These are phyloP conservation scores for Saccharomycopsis capsularis DNA, from an alignment of 805 yeast species.

Conservation along the genomic window DNA sequence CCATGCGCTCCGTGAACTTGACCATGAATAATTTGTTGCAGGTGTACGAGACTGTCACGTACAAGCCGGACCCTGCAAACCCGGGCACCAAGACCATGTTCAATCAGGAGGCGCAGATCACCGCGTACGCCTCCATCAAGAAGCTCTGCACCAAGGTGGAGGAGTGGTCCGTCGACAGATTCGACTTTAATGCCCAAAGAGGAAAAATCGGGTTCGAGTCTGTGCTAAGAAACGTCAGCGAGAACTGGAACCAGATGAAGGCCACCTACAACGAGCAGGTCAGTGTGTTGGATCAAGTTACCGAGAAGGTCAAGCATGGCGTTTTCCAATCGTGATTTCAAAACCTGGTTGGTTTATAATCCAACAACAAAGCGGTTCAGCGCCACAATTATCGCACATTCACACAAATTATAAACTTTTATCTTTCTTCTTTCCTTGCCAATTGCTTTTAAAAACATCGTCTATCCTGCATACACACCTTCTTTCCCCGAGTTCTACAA, in stretches of 20 bases:
- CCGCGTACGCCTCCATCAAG: slow-evolving; percentile 70
- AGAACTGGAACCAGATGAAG: slow-evolving; percentile 18
- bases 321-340: background rate
- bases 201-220: slow-evolving; percentile 83
- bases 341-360: background rate
- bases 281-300: slow-evolving; percentile 18
- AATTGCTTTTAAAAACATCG: too few relatives aligned
- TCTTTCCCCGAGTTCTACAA: too few relatives aligned
- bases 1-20: slow-evolving; percentile 79
- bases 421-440: too few relatives aligned
- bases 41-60: slow-evolving; percentile 84
- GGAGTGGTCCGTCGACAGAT: slow-evolving; percentile 87
- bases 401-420: too few relatives aligned
- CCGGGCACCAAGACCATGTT: slow-evolving; percentile 53
- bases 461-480: too few relatives aligned
- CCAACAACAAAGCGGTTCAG: too few relatives aligned
- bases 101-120: slow-evolving; percentile 78
- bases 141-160: slow-evolving; percentile 76
- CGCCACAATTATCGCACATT: too few relatives aligned
- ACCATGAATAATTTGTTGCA: slow-evolving; percentile 69
- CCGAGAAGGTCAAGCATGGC: slow-evolving; percentile 18
- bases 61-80: slow-evolving; percentile 57
- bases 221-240: slow-evolving; percentile 43
- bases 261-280: slow-evolving; percentile 9
- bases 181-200: slow-evolving; percentile 75